Conservation (phyloP, 768 basidiomycete species). For the Dictyophora rubrovolvata region DNA sequence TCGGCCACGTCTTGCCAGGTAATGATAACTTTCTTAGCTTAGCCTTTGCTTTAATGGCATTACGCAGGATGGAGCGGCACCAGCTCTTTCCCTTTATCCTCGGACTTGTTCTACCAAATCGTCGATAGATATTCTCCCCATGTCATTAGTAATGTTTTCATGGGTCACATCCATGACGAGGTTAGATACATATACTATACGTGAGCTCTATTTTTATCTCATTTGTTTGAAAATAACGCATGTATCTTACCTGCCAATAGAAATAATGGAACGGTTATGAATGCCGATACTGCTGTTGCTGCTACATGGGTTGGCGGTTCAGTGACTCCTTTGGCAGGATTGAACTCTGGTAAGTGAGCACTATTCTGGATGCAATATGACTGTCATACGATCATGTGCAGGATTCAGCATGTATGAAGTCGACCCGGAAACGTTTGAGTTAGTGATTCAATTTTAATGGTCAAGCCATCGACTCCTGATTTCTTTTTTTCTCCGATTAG, state of each 20-base stretch:
- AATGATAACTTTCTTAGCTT: conserved; percentile 21
- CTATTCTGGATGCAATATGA: not conserved
- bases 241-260: not conserved
- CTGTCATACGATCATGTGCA: not conserved
- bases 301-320: conserved; percentile 17
- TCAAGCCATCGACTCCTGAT: not conserved
- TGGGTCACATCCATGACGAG: conserved; percentile 21
- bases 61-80: conserved; percentile 40
- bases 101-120: conserved; percentile 49
- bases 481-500: conserved; percentile 11
- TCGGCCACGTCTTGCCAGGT: conserved; percentile 48
- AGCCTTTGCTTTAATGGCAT: conserved; percentile 1
- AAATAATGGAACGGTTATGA: conserved; percentile 6
- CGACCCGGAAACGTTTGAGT: conserved; percentile 14
- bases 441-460: not conserved
- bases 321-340: conserved; percentile 15
- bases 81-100: conserved; percentile 51
- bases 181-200: conserved; percentile 13
- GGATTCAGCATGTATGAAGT: conserved; percentile 21
- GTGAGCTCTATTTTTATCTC: conserved; percentile 8
- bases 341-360: conserved; percentile 18
- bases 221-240: not conserved
- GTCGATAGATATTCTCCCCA: conserved; percentile 19
- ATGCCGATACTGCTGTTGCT: not conserved
- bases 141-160: conserved; percentile 16